A percentile compares a stretch with the other conserved stretches of the same genome.
Evolutionary conservation across 139 green algal genomes (phyloP).

Genomic region (Eudorina sp.): DNA sequence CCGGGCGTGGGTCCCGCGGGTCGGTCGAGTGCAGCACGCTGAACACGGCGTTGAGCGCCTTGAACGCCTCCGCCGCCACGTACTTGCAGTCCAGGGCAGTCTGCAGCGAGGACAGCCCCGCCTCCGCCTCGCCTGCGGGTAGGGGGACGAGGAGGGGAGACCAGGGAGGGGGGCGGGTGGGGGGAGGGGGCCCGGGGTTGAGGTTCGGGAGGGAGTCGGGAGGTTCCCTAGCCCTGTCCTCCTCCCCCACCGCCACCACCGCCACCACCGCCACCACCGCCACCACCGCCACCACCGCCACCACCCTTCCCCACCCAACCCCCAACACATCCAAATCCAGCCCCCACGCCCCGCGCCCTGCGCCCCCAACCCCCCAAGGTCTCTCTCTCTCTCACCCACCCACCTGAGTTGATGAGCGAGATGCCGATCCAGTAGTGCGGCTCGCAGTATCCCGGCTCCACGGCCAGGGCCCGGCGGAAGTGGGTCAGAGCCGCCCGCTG

Average conservation of each 20-base stretch:
- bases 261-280: not conserved
- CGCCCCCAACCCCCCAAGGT: too few relatives aligned
- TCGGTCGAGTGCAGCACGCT: conserved; percentile 48
- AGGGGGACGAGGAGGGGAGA: not conserved
- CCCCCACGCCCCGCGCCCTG: not conserved
- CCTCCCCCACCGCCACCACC: too few relatives aligned
- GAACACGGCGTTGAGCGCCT: conserved; percentile 69
- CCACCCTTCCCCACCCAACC: not conserved
- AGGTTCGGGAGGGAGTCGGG: not conserved
- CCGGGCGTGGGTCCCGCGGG: conserved; percentile 24
- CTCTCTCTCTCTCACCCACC: not conserved
- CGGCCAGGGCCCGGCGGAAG: conserved; percentile 63
- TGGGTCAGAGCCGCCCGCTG: conserved; percentile 66
- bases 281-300: not conserved
- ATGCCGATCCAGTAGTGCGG: conserved; percentile 82
- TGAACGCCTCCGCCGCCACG: conserved; percentile 67
- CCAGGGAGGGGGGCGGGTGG: not conserved
- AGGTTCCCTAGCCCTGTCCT: not conserved
- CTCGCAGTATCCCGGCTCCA: conserved; percentile 85
- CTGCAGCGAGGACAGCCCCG: conserved; percentile 69
- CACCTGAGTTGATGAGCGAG: conserved; percentile 62
- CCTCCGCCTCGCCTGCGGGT: not conserved
- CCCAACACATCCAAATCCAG: not conserved
- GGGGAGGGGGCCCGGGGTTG: not conserved
- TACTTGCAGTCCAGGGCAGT: conserved; percentile 78